Conservation (phyloP, 2,329 filamentous ascomycete species). For the Cladosporium sp. region DNA sequence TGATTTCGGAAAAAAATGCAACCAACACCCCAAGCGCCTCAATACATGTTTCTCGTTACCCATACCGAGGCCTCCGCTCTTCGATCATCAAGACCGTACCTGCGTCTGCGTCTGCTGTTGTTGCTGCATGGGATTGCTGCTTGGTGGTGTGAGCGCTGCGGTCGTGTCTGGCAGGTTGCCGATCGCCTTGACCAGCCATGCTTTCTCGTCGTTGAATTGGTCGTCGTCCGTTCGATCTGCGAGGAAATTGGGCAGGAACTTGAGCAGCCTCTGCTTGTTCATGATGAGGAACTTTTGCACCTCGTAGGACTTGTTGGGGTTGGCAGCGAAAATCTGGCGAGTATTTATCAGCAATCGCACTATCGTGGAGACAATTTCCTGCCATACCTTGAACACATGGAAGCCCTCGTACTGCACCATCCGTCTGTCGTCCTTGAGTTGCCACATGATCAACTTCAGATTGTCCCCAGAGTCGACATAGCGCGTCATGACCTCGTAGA, state of each 20-base stretch:
- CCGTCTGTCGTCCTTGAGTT: slow-evolving; percentile 89
- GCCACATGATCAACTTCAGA: slow-evolving; percentile 97
- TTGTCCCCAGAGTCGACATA: slow-evolving; percentile 96
- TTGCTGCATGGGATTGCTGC: slow-evolving; percentile 18
- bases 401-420: slow-evolving; percentile 99
- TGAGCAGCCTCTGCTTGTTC: slow-evolving; percentile 87
- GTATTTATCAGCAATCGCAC: slow-evolving; percentile 20
- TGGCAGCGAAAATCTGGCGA: slow-evolving; percentile 84
- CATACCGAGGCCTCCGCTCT: neutral
- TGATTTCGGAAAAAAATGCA: neutral
- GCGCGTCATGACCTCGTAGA: slow-evolving; percentile 97
- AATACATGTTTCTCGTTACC: slow-evolving; percentile 17
- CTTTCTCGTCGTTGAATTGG: slow-evolving; percentile 97
- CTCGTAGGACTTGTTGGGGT: slow-evolving; percentile 94
- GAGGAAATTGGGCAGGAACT: slow-evolving; percentile 86
- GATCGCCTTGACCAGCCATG: slow-evolving; percentile 95
- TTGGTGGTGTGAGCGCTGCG: slow-evolving; percentile 25
- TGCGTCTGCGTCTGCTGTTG: slow-evolving; percentile 21
- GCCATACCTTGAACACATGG: slow-evolving; percentile 87
- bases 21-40: neutral
- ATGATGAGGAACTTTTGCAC: slow-evolving; percentile 95
- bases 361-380: neutral
- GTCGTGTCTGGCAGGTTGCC: slow-evolving; percentile 37
- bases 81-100: neutral
- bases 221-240: slow-evolving; percentile 96